phyloP scores from a whole-genome alignment of 2,329 filamentous ascomycete species.

The Talaromyces sp. region DNA sequence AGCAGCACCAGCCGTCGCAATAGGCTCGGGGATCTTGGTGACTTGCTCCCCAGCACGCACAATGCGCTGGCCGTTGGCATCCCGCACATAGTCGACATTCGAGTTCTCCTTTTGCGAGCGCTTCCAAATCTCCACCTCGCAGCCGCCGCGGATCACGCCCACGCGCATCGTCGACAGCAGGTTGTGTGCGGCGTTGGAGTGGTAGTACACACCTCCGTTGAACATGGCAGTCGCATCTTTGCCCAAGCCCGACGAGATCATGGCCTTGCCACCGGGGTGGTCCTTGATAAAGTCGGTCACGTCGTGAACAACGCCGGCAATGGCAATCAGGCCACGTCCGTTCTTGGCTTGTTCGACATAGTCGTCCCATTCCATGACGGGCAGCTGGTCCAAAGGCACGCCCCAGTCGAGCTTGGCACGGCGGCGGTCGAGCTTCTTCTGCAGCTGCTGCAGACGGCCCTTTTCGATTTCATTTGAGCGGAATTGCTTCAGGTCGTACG shows the following conservation, averaged over 20 bases:
- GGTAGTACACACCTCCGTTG: slow-evolving; percentile 85
- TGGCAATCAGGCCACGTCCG: slow-evolving; percentile 68
- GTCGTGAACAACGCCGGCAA: slow-evolving; percentile 83
- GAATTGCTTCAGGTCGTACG: slow-evolving; percentile 86
- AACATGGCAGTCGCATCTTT: slow-evolving; percentile 88
- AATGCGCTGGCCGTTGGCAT: slow-evolving; percentile 74
- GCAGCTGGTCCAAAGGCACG: slow-evolving; percentile 75
- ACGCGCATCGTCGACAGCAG: slow-evolving; percentile 82
- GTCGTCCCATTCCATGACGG: slow-evolving; percentile 81
- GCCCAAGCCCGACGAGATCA: slow-evolving; percentile 75
- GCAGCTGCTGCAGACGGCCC: slow-evolving; percentile 78
- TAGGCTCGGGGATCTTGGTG: slow-evolving; percentile 74
- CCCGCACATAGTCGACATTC: slow-evolving; percentile 72
- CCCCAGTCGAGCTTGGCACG: slow-evolving; percentile 80
- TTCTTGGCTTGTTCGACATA: slow-evolving; percentile 73
- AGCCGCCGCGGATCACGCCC: slow-evolving; percentile 78
- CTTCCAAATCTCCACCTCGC: slow-evolving; percentile 92
- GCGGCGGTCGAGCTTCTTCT: slow-evolving; percentile 91
- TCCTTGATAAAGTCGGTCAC: slow-evolving; percentile 79
- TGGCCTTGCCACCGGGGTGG: slow-evolving; percentile 83
- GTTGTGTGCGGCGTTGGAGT: slow-evolving; percentile 88
- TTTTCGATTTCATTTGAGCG: slow-evolving; percentile 88
- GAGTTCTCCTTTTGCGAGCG: slow-evolving; percentile 78
- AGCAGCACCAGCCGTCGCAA: slow-evolving; percentile 78
- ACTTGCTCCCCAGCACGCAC: slow-evolving; percentile 80